Percentiles rank a stretch among this genome's conserved stretches.
Conservation (phyloP, 805 yeast genomes). For the Ogataea nakhonphanomensis region DNA sequence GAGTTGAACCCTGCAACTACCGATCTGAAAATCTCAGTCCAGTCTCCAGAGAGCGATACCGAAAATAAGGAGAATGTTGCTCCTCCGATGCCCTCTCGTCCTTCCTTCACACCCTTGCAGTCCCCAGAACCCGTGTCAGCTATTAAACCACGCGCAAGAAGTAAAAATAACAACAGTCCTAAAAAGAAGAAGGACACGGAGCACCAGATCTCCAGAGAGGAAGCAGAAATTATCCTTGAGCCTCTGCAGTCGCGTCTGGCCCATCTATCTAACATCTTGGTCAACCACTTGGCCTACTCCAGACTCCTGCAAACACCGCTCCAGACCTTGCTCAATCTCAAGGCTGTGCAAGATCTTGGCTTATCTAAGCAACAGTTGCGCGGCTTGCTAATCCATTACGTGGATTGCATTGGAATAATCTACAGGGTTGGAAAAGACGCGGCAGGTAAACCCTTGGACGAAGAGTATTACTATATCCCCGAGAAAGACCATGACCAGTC, state of each 20-base stretch:
- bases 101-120: constrained; percentile 3
- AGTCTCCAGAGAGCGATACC: too few species aligned
- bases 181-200: constrained; percentile 6
- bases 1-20: too few species aligned
- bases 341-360: constrained; percentile 51
- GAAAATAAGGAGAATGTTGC: constrained; percentile 4
- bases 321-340: constrained; percentile 54
- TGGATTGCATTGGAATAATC: constrained; percentile 80
- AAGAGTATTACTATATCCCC: constrained; percentile 86
- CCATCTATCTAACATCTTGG: constrained; percentile 60
- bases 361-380: constrained; percentile 45
- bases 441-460: constrained; percentile 90
- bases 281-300: constrained; percentile 88
- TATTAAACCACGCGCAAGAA: constrained; percentile 4
- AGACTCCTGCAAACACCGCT: constrained; percentile 85
- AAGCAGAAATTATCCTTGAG: constrained; percentile 28
- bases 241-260: constrained; percentile 38
- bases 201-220: constrained; percentile 16
- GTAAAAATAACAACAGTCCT: constrained; percentile 5
- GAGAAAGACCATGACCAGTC: constrained; percentile 74
- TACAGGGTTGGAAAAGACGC: constrained; percentile 92
- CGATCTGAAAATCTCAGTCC: background rate
- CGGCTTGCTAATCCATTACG: constrained; percentile 39
- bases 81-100: background rate
- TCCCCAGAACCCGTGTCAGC: constrained; percentile 5